These are phyloP conservation scores for Digitaria exilis DNA, from an alignment of 202 grass and related monocot species.

Conservation along the genomic window DNA sequence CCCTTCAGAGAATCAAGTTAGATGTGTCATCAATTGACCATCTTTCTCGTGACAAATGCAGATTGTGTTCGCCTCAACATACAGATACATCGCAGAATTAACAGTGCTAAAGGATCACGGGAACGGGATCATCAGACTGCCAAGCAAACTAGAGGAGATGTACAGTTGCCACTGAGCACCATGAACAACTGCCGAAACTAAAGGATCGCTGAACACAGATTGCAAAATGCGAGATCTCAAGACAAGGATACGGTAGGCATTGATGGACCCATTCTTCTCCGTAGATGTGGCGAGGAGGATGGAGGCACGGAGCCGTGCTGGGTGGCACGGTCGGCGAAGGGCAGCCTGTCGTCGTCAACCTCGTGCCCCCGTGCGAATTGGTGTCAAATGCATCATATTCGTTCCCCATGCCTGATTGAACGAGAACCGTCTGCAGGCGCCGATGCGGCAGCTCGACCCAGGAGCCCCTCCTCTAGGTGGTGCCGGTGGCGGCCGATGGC, in stretches of 20 bases:
- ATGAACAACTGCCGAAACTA: too few species aligned
- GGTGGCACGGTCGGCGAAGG: background rate
- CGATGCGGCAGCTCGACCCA: background rate
- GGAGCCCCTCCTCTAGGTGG: conserved; percentile 17
- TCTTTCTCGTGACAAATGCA: background rate
- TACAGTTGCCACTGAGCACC: too few species aligned
- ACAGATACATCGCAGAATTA: background rate
- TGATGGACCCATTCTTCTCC: background rate
- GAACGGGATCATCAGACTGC: too few species aligned
- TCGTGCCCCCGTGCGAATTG: background rate
- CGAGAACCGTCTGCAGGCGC: background rate
- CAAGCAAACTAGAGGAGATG: too few species aligned
- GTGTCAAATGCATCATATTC: background rate
- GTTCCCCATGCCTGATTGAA: background rate
- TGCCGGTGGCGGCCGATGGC: background rate
- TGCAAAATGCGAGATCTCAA: too few species aligned
- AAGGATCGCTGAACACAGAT: too few species aligned
- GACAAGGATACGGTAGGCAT: too few species aligned
- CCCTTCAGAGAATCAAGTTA: background rate
- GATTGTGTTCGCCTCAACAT: background rate
- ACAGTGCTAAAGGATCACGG: too few species aligned
- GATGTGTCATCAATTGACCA: background rate
- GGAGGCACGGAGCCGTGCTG: background rate
- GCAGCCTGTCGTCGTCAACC: background rate
- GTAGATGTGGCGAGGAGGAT: background rate